phyloP scores from a whole-genome alignment of 768 basidiomycete genomes.

The Favolaschia claudopus region DNA sequence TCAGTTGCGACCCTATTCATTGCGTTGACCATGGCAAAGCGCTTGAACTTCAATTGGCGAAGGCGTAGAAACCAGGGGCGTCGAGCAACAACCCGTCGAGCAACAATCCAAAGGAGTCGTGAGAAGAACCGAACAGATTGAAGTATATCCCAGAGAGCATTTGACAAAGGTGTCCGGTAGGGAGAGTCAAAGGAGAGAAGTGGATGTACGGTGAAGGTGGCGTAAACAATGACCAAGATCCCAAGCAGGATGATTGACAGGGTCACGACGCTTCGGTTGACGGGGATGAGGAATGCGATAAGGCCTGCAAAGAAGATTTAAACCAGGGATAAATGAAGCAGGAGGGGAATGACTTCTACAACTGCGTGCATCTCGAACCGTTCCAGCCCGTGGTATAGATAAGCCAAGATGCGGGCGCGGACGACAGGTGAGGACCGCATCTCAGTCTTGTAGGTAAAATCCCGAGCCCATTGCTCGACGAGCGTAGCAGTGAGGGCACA shows the following conservation, averaged over 20 bases:
- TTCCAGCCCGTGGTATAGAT: conserved; percentile 2
- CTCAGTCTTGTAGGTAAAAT: not conserved
- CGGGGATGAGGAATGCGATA: conserved; percentile 1
- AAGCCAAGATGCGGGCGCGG: not conserved
- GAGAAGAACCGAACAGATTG: not conserved
- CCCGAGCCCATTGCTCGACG: conserved; percentile 13
- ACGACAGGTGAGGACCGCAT: not conserved
- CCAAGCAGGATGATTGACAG: not conserved
- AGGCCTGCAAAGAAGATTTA: conserved; percentile 11
- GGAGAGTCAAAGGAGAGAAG: not conserved
- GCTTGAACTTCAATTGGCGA: too few relatives aligned
- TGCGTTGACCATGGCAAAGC: not conserved
- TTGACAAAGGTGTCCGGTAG: conserved; percentile 8
- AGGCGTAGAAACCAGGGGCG: too few relatives aligned
- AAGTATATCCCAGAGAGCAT: not conserved
- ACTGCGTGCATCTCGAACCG: not conserved
- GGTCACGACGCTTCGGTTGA: not conserved
- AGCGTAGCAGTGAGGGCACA: conserved; percentile 10
- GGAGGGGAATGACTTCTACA: not conserved
- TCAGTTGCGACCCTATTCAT: not conserved
- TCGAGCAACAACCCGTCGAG: too few relatives aligned
- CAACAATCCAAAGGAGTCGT: not conserved
- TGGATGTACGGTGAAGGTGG: not conserved
- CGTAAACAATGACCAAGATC: not conserved
- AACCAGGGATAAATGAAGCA: not conserved